phyloP scores from a whole-genome alignment of 768 basidiomycete genomes.

The Sistotremastrum suecicum region DNA sequence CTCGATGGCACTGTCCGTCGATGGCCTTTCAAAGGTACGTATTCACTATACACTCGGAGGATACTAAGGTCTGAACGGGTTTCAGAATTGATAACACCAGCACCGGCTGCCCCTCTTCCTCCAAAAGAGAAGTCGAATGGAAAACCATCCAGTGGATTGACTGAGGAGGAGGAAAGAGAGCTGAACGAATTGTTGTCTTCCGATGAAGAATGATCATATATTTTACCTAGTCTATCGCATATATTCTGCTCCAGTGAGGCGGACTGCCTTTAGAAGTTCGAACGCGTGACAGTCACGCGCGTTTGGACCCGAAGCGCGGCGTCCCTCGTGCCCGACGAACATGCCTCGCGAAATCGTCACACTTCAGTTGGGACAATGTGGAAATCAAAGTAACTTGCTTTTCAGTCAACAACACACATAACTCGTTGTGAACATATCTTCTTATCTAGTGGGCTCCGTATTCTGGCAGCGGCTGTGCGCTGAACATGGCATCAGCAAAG shows the following conservation, averaged over 20 bases:
- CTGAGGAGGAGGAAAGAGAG: slow-evolving; percentile 85
- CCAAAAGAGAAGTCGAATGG: slow-evolving; percentile 15
- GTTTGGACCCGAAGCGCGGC: too few species aligned
- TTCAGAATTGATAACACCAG: not conserved
- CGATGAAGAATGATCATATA: slow-evolving; percentile 1
- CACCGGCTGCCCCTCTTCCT: slow-evolving; percentile 3
- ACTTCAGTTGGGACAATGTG: slow-evolving; percentile 80
- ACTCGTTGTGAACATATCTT: slow-evolving; percentile 3
- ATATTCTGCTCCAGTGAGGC: too few species aligned
- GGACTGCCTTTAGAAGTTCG: too few species aligned
- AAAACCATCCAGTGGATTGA: slow-evolving; percentile 29
- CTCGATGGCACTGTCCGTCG: slow-evolving; percentile 79
- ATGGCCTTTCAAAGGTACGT: slow-evolving; percentile 61
- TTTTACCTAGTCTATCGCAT: too few species aligned
- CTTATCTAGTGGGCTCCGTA: slow-evolving; percentile 75
- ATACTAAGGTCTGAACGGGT: slow-evolving; percentile 1
- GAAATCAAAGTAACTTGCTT: slow-evolving; percentile 64
- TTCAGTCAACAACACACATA: slow-evolving; percentile 7
- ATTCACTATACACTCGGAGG: slow-evolving; percentile 4
- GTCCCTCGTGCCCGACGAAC: too few species aligned
- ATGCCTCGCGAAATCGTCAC: slow-evolving; percentile 83
- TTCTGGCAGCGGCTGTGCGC: slow-evolving; percentile 98
- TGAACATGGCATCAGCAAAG: slow-evolving; percentile 93
- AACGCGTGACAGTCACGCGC: too few species aligned
- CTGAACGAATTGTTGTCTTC: slow-evolving; percentile 61